Evolutionary conservation across 352 stramenopile species (phyloP).

Genomic region (Pythium brachiatum): DNA sequence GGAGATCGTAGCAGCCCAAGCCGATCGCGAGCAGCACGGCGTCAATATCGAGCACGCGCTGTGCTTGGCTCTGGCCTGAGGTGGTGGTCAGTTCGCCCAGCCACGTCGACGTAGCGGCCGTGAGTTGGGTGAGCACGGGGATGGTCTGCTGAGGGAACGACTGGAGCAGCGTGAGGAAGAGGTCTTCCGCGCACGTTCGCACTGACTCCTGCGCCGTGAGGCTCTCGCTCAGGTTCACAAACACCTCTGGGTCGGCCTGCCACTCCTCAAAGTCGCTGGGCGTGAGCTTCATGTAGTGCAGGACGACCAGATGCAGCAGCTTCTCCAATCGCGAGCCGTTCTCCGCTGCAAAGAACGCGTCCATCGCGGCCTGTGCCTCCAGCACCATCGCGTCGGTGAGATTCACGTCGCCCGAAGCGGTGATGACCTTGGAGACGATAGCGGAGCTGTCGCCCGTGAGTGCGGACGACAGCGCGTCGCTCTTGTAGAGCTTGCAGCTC

Average conservation of each 20-base stretch:
- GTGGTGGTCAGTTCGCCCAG: conserved; percentile 31
- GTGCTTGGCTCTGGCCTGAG: not conserved
- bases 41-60: conserved; percentile 50
- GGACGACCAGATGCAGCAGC: conserved; percentile 68
- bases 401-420: conserved; percentile 66
- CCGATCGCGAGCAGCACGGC: conserved; percentile 79
- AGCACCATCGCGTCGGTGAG: conserved; percentile 77
- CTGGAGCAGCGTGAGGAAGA: conserved; percentile 83
- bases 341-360: conserved; percentile 45
- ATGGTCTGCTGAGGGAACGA: conserved; percentile 66
- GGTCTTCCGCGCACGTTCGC: conserved; percentile 75
- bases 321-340: conserved; percentile 37
- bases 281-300: conserved; percentile 71
- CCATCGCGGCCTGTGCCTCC: conserved; percentile 56
- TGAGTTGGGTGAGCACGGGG: conserved; percentile 70
- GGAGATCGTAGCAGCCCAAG: conserved; percentile 82
- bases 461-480: conserved; percentile 44
- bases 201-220: conserved; percentile 78
- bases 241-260: conserved; percentile 65
- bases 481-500: conserved; percentile 80
- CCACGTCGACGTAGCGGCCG: conserved; percentile 43
- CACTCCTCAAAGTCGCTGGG: conserved; percentile 65
- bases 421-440: conserved; percentile 77
- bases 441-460: conserved; percentile 34
- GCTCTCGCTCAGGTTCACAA: conserved; percentile 62